These are phyloP conservation scores for Fusarium mangiferae DNA, from an alignment of 2,329 filamentous ascomycete genomes.

Conservation along the genomic window DNA sequence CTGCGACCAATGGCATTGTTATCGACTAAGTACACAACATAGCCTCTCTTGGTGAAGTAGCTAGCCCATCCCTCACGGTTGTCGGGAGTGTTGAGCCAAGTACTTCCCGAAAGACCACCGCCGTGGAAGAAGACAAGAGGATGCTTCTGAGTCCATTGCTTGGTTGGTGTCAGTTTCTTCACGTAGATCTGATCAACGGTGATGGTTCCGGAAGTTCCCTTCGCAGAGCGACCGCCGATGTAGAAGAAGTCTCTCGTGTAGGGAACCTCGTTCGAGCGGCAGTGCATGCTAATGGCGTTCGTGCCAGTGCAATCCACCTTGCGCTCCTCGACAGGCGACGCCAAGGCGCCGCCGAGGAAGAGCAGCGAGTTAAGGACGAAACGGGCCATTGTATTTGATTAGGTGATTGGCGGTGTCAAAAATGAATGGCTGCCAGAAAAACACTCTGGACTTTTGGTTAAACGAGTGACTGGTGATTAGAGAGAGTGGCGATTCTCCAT, in stretches of 20 bases:
- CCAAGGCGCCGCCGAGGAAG: slow-evolving; percentile 7
- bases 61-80: slow-evolving; percentile 31
- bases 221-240: slow-evolving; percentile 9
- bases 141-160: neutral
- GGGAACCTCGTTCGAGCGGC: slow-evolving; percentile 11
- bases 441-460: neutral
- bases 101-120: slow-evolving; percentile 30
- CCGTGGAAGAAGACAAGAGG: slow-evolving; percentile 36
- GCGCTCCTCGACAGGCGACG: neutral
- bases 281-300: slow-evolving; percentile 22
- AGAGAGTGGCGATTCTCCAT: neutral
- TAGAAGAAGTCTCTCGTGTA: slow-evolving; percentile 37
- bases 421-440: slow-evolving; percentile 4
- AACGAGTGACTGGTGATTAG: neutral
- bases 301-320: slow-evolving; percentile 16
- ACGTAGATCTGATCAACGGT: slow-evolving; percentile 35
- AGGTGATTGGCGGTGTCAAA: neutral
- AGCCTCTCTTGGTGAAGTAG: slow-evolving; percentile 25
- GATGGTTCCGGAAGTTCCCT: slow-evolving; percentile 23
- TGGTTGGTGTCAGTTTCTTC: slow-evolving; percentile 23
- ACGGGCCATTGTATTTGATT: slow-evolving; percentile 10
- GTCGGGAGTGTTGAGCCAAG: slow-evolving; percentile 34
- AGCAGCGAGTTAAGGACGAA: slow-evolving; percentile 17
- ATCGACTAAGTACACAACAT: slow-evolving; percentile 29
- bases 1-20: slow-evolving; percentile 19